Percentiles rank a stretch among this genome's conserved stretches.
phyloP scores from a whole-genome alignment of 2,329 filamentous ascomycete species.

The Diaporthe amygdali region DNA sequence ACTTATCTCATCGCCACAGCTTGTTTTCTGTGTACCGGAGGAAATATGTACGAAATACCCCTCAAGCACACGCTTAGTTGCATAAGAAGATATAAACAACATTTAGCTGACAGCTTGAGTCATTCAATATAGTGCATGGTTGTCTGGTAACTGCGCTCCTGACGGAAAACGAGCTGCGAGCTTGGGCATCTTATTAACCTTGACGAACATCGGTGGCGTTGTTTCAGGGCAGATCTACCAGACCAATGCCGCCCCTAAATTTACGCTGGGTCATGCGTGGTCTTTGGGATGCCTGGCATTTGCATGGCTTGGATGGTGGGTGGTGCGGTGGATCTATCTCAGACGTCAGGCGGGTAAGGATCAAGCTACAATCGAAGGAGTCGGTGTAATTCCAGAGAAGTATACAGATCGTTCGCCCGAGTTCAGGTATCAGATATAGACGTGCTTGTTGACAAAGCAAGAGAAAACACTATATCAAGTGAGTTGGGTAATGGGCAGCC shows the following conservation, averaged over 20 bases:
- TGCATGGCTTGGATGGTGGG: slow-evolving; percentile 38
- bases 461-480: neutral
- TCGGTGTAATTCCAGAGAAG: neutral
- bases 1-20: slow-evolving; percentile 34
- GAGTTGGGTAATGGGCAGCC: neutral
- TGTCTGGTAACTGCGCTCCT: slow-evolving; percentile 34
- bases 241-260: slow-evolving; percentile 29
- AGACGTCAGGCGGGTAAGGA: slow-evolving; percentile 30
- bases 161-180: slow-evolving; percentile 36
- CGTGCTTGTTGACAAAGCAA: neutral
- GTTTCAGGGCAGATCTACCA: slow-evolving; percentile 36
- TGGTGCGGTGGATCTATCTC: slow-evolving; percentile 37
- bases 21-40: slow-evolving; percentile 32
- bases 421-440: neutral
- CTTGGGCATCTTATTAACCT: slow-evolving; percentile 30
- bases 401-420: neutral
- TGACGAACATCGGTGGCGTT: slow-evolving; percentile 31
- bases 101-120: neutral
- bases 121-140: slow-evolving; percentile 26
- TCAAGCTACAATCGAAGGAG: neutral
- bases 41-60: slow-evolving; percentile 25
- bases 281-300: slow-evolving; percentile 37
- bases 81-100: neutral
- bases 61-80: neutral
- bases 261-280: slow-evolving; percentile 40